Evolutionary conservation across 257 asterid genomes (phyloP).

Genomic region (Solanum dulcamara): DNA sequence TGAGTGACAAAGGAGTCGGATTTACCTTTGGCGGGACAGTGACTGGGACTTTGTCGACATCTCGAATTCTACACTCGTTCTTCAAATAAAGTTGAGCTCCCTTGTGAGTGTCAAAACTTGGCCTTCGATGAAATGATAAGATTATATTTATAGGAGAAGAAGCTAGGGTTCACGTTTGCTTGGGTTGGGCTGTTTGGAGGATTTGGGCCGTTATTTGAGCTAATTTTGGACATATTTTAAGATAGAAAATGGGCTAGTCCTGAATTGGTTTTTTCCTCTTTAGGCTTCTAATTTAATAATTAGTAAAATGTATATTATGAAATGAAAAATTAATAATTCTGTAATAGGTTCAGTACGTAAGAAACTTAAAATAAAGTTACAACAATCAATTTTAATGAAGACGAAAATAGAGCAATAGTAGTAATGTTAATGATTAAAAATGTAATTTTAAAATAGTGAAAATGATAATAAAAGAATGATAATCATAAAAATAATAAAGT

Average conservation of each 20-base stretch:
- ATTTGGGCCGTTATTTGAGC: neutral
- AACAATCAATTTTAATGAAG: neutral
- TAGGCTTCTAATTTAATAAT: neutral
- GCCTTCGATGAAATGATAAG: neutral
- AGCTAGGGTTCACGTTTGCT: neutral
- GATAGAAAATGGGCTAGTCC: neutral
- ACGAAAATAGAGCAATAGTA: neutral
- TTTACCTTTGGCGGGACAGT: neutral
- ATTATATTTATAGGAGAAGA: neutral
- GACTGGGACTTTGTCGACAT: neutral
- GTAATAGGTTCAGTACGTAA: neutral
- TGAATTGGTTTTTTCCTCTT: neutral
- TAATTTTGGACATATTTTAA: neutral
- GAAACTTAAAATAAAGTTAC: neutral
- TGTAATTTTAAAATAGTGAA: neutral
- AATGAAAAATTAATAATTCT: too few species aligned
- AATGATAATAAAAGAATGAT: neutral
- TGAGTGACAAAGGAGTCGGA: neutral
- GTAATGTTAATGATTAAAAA: neutral
- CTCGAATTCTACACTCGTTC: neutral
- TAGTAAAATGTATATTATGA: neutral
- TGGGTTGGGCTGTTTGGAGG: neutral
- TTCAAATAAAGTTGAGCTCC: neutral
- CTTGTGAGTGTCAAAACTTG: neutral
- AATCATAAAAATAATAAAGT: neutral